Base-by-base conservation (phyloP, 352 stramenopile species). In the Phytophthora lateralis region DNA sequence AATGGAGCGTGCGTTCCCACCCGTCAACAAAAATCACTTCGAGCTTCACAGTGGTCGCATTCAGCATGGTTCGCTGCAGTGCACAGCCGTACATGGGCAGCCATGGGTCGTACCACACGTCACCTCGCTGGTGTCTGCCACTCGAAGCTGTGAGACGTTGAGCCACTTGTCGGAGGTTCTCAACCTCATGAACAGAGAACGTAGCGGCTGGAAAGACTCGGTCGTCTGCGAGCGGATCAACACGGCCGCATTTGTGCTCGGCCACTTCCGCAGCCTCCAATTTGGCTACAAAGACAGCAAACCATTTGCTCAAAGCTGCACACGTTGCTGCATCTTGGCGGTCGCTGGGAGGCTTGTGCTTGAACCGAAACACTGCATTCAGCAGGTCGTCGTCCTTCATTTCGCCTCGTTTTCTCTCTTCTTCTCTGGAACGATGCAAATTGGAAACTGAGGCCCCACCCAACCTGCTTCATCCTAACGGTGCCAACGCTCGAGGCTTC, bases 21-120 rank as follows among this genome's bases (percentile, higher is more conserved):
- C 63, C 66, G 30, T 87, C 76, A 0, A 77, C 53, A 27, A 74
- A 82, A 34, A 85, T 8, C 1, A 88, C 43, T 9, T 72, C 54
- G 9, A 86, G 34, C 34, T 64, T 64, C 3, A 85, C 38, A 3
- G 18, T 44, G 2, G 45, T 56, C 0, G 60, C 17, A 14, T 56
- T 71, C 1, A 72, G n/a, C n/a, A 63, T 45, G 17, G 74, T 71
- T 24, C 60, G 46, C 35, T 85, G 74, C 10, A 88, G 15, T 5
- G 48, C 66, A 35, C 70, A 85, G 10, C 70, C 76, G 53, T 87
- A 90, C 54, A 60, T 27, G 1, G 78, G 76, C 24, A 85, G 60
- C 80, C 80, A 90, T 15, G 59, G 55, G 9, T 71, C 46, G 11
- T 72, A 60, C 60, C 69, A 69, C 24, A 75, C 46, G 10, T 80